Evolutionary conservation across 352 stramenopile species (phyloP).

Genomic region (Phytophthora meadii): DNA sequence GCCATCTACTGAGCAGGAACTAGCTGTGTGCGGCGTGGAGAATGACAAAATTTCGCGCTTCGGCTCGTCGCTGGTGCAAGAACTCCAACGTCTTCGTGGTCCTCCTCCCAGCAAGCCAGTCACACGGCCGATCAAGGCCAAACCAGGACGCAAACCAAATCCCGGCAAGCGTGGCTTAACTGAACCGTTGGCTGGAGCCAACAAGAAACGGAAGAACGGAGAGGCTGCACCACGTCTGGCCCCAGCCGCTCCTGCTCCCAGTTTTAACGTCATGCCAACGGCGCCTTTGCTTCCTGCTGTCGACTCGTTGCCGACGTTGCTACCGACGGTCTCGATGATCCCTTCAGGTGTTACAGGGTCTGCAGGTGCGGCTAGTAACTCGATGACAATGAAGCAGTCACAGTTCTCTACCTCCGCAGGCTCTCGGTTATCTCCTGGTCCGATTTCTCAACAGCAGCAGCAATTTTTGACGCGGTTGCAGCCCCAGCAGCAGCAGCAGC

Average conservation of each 20-base stretch:
- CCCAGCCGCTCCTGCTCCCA: conserved; percentile 26
- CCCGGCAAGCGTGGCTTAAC: conserved; percentile 29
- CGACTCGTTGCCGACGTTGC: conserved; percentile 59
- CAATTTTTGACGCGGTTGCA: conserved; percentile 58
- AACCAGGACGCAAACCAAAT: conserved; percentile 27
- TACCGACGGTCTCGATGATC: conserved; percentile 52
- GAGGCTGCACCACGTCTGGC: conserved; percentile 26
- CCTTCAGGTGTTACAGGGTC: conserved; percentile 14
- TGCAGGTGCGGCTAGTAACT: conserved; percentile 12
- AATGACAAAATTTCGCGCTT: conserved; percentile 62
- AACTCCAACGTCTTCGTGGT: conserved; percentile 45
- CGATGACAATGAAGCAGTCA: conserved; percentile 33
- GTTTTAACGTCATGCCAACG: conserved; percentile 40
- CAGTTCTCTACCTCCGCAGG: conserved; percentile 19
- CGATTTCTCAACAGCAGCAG: conserved; percentile 28
- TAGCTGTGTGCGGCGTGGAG: conserved; percentile 56
- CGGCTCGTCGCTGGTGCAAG: conserved; percentile 66
- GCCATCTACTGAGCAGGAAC: conserved; percentile 61
- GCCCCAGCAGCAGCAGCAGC: conserved; percentile 27
- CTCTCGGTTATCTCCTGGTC: conserved; percentile 29
- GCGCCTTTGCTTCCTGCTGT: conserved; percentile 47
- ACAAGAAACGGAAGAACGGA: conserved; percentile 44
- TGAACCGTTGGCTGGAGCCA: conserved; percentile 19
- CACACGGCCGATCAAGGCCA: conserved; percentile 20
- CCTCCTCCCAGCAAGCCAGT: conserved; percentile 11